Base-by-base conservation (phyloP, 2,329 filamentous ascomycete genomes). In the Sordariomycetes sp. region DNA sequence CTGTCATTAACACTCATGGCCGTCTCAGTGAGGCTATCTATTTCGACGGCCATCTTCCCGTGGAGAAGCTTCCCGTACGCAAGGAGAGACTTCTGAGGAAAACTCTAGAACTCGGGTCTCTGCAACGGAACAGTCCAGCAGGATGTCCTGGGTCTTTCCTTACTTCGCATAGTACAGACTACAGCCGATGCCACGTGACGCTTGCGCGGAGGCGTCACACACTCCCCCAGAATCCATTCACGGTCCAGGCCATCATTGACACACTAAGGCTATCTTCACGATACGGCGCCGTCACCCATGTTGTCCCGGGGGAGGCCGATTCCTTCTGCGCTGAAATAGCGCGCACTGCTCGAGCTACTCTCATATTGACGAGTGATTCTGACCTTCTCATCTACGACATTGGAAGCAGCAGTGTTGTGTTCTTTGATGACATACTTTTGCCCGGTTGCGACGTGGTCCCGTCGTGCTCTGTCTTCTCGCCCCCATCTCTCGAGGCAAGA, bases 291-390 rank as follows among this genome's bases (percentile, higher is more conserved):
- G 65, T 76, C 52, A 74, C 73, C 10, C 70, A 75, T 25, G 75
- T 94, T 13, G 85, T 95, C 0, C 84, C 89, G 0, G 90, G 88
- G 0, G 92, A 97, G 70, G 92, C 92, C 1, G 92, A 97, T 66
- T 70, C 76, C 25, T 94, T 82, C 70, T 96, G 90, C 67, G 90
- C 89, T 2, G 70, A 76, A 15, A 76, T 83, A 32, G 61, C 59
- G 56, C 76, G 88, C 7, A 75, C 74, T n/a, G 61, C 72, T 2
- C 65, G 74, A 34, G 74, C 77, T 1, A 81, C 80, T 0, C 72
- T 75, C 1, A 77, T 90, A 15, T 70, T 96, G 7, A 95, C 90
- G 0, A 85, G 83, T n/a, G 92, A 97, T 64, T 95, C 90, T 0
- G 92, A 97, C 65, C 76, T 96, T 10, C 73, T 95, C 0, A 76